These are phyloP conservation scores for Hericium coralloides DNA, from an alignment of 768 basidiomycete genomes.

Conservation along the genomic window DNA sequence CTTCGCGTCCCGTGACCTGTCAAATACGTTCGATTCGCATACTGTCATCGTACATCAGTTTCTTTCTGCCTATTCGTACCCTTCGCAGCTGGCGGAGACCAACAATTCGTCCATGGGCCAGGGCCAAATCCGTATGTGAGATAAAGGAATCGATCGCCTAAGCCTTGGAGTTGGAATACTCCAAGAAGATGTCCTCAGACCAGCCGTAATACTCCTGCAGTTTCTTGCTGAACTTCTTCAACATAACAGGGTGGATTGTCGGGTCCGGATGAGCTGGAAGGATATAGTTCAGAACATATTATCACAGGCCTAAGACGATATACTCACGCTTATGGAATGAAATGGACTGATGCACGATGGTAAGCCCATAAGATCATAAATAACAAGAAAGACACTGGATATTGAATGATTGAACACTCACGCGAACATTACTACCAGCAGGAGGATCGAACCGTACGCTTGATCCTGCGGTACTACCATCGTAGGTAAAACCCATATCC, in stretches of 20 bases:
- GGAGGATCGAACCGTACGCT: constrained; percentile 25
- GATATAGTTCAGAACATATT: background rate
- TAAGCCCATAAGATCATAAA: background rate
- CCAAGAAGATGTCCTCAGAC: constrained; percentile 17
- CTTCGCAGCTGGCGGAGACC: too few relatives aligned
- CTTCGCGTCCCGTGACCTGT: too few relatives aligned
- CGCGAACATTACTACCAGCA: constrained; percentile 9
- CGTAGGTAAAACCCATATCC: constrained; percentile 22
- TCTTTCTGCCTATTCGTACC: background rate
- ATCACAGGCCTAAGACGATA: background rate
- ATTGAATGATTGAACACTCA: background rate
- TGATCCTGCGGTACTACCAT: constrained; percentile 22
- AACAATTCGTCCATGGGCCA: too few relatives aligned
- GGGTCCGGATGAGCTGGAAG: constrained; percentile 21
- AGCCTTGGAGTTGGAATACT: constrained; percentile 1
- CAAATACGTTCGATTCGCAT: too few relatives aligned
- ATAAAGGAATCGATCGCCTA: too few relatives aligned
- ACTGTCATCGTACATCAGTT: too few relatives aligned
- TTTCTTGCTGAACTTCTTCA: constrained; percentile 19
- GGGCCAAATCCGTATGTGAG: too few relatives aligned
- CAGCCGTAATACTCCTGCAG: constrained; percentile 22
- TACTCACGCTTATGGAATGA: constrained; percentile 23
- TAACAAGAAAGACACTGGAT: background rate
- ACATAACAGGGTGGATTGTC: constrained; percentile 18
- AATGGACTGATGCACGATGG: constrained; percentile 12